Conservation (phyloP, 345 rosid genomes). For the Cardamine occulta region DNA sequence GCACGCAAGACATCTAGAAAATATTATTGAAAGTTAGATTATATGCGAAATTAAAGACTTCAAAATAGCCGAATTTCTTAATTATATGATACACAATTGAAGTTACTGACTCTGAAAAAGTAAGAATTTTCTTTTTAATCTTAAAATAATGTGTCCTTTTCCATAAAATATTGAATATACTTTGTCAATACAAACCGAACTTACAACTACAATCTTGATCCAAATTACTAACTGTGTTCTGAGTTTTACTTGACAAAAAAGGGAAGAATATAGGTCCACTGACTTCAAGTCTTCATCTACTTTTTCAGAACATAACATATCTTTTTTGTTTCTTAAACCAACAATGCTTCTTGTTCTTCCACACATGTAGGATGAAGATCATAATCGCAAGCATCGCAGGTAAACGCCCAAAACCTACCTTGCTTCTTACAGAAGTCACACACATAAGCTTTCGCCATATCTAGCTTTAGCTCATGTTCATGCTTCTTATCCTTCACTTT, state of each 20-base stretch:
- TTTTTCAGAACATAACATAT: conserved; percentile 15
- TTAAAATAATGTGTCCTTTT: too few species aligned
- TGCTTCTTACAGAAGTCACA: conserved; percentile 64
- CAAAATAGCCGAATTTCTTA: too few species aligned
- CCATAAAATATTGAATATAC: neutral
- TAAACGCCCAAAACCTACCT: conserved; percentile 83
- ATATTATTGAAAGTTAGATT: neutral
- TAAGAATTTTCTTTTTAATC: too few species aligned
- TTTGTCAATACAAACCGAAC: neutral
- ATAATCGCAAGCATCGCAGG: conserved; percentile 70
- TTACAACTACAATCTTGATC: neutral
- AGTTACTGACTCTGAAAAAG: too few species aligned
- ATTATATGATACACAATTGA: too few species aligned
- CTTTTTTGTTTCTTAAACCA: conserved; percentile 12
- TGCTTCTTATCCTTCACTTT: conserved; percentile 63
- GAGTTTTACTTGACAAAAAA: neutral
- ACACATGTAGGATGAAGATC: conserved; percentile 82
- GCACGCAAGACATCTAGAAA: conserved; percentile 13
- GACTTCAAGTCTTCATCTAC: neutral
- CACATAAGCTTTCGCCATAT: conserved; percentile 77
- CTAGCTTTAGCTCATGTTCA: conserved; percentile 66
- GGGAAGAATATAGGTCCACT: neutral
- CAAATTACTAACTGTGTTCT: neutral
- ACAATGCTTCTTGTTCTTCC: conserved; percentile 41
- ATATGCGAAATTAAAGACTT: neutral